Evolutionary conservation across 345 rosid genomes (phyloP), one percentile per base, ranked within the genome.

Genomic region (Euphorbia lathyris): DNA sequence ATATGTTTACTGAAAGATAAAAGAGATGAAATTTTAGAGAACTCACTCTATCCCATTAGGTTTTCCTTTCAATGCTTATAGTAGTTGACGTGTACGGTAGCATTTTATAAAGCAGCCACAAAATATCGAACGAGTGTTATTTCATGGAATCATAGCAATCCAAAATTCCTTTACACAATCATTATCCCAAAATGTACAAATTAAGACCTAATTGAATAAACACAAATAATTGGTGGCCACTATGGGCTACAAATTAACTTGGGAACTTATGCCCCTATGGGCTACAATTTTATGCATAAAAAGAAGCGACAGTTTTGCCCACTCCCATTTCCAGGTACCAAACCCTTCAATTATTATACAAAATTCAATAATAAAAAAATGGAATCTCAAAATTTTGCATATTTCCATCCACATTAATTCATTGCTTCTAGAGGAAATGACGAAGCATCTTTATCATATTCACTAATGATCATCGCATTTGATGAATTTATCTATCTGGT

Each of bases 281-380:
- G 61, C 9, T 25, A 13, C n/a, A 5, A 43, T 69, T 43, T 69
- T 12, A 42, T 29, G 43, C 42, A 4, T 3, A 50, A 51, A 34
- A 62, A 56, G 76, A 70, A 70, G 50, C 23, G 48, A 48, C 23
- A 19, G 7, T 36, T 63, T n/a, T 71, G 63, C 67, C 76, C 23
- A 36, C 50, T 32, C 26, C 56, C 57, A 62, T 45, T 42, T 59
- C n/a, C 32, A 50, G 65, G 53, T 53, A 61, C 23, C 50, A 66
- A 61, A 60, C 72, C n/a, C n/a, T n/a, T n/a, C n/a, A n/a, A n/a
- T n/a, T n/a, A n/a, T n/a, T n/a, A n/a, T n/a, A n/a, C n/a, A n/a
- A n/a, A n/a, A n/a, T n/a, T n/a, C n/a, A n/a, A n/a, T n/a, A n/a
- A n/a, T 7, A 34, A 7, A 34, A 7, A 34, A 34, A 34, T 34